Base-by-base conservation (phyloP, 192 early-diverging fungal genomes). In the Umbelopsis sp. region DNA sequence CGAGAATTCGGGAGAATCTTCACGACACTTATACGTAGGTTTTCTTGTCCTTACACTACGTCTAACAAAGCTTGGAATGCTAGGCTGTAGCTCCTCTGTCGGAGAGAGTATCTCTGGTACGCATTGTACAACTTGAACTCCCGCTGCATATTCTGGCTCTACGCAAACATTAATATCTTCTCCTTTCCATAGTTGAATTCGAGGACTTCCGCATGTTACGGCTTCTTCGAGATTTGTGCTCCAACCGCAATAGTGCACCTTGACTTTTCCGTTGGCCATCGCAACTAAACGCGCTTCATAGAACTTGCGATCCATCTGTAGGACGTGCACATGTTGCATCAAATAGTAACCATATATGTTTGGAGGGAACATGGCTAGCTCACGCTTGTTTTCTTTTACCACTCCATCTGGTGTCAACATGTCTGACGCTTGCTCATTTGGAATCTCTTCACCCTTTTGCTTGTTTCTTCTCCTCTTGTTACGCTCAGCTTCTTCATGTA, bases 191-290 rank as follows among this genome's bases (percentile, higher is more conserved):
- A 74, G 45, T 59, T 74, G 53, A n/a, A 79, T 36, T 8, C 80
- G 70, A 6, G 73, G 69, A 52, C 77, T 81, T 8, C 74, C 73
- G 10, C 66, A 59, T 31, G 73, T 50, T 8, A 81, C 67, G 56
- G 74, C 70, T 53, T 81, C 82, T 14, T 83, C 74, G 20, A 73
- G 73, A 4, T 62, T 50, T 25, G 71, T 47, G 8, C 67, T 44
- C 77, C 74, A 77, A 16, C 80, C 82, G 22, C 80, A 78, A 25
- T 76, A 83, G 45, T 83, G 77, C 22, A 83, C 66, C 12, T 69
- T 71, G 1, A 83, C 68, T n/a, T 67, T 68, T 12, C 73, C 74
- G 3, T 71, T 72, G 4, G 78, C 74, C 70, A 81, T 73, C 1
- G 75, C 69, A 2, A 81, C 65, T 8, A 84, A 43, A 36, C 77